phyloP scores from a whole-genome alignment of 768 basidiomycete genomes.

The Kwoniella sp. region DNA sequence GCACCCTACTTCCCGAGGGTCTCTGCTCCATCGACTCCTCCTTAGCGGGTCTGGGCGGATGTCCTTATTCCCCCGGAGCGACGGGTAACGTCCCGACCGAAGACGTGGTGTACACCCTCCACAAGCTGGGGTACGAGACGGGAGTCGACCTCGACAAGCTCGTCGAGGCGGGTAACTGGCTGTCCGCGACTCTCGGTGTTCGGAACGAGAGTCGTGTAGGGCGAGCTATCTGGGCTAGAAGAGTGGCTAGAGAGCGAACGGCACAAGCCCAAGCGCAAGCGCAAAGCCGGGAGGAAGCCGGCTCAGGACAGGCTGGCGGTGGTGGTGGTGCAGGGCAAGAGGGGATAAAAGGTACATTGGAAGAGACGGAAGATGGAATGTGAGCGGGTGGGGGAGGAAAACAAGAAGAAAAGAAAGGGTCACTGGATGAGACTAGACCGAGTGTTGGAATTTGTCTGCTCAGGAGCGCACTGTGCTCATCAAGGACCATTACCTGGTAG shows the following conservation, averaged over 20 bases:
- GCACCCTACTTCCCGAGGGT: slow-evolving; percentile 61
- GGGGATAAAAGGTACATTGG: not conserved
- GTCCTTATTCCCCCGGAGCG: slow-evolving; percentile 93
- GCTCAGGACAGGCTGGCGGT: not conserved
- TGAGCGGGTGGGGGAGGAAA: no score
- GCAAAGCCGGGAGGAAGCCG: not conserved
- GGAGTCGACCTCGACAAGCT: slow-evolving; percentile 70
- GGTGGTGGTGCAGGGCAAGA: not conserved
- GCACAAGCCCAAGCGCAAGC: not conserved
- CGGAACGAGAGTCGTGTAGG: slow-evolving; percentile 77
- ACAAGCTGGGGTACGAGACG: slow-evolving; percentile 64
- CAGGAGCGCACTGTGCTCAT: no score
- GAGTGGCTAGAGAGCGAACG: slow-evolving; percentile 5
- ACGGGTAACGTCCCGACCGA: slow-evolving; percentile 95
- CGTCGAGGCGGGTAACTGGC: slow-evolving; percentile 80
- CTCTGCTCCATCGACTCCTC: slow-evolving; percentile 78
- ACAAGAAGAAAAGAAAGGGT: no score
- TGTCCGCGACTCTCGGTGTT: slow-evolving; percentile 68
- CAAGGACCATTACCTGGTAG: no score
- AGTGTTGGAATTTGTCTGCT: no score
- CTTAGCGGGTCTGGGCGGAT: slow-evolving; percentile 88
- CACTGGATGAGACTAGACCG: no score
- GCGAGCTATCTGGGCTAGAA: slow-evolving; percentile 65
- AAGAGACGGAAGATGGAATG: slow-evolving; percentile 16
- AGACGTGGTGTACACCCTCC: slow-evolving; percentile 79